A percentile compares a stretch with the other conserved stretches of the same genome.
Evolutionary conservation across 768 basidiomycete species (phyloP).

Genomic region (Rubroboletus pulcherrimus): DNA sequence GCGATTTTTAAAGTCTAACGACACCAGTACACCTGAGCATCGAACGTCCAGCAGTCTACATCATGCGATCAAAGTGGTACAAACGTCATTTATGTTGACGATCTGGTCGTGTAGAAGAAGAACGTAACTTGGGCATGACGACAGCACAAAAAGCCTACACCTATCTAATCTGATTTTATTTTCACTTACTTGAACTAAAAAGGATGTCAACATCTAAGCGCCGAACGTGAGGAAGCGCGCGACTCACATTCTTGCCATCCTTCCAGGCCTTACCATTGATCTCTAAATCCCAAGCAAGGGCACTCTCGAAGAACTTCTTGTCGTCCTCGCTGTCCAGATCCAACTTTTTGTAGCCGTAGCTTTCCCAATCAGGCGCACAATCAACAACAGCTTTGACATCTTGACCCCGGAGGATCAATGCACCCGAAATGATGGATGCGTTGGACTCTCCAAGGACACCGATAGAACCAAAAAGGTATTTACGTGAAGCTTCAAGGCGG

Average conservation of each 20-base stretch:
- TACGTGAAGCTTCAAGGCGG: slow-evolving; percentile 94
- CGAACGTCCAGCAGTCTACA: neutral
- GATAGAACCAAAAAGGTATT: slow-evolving; percentile 91
- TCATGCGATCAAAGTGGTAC: neutral
- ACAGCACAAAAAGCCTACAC: slow-evolving; percentile 22
- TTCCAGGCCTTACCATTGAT: slow-evolving; percentile 86
- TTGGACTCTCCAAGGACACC: slow-evolving; percentile 84
- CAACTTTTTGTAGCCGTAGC: slow-evolving; percentile 75
- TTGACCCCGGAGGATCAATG: slow-evolving; percentile 77
- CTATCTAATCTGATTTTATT: slow-evolving; percentile 16
- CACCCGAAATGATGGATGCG: slow-evolving; percentile 79
- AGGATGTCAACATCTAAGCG: neutral
- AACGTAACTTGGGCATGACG: slow-evolving; percentile 2
- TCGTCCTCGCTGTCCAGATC: slow-evolving; percentile 70
- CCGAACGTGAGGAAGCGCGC: neutral
- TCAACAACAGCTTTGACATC: slow-evolving; percentile 67
- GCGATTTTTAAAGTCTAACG: neutral
- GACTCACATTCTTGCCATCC: slow-evolving; percentile 85
- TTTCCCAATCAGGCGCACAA: slow-evolving; percentile 89
- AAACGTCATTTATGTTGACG: neutral
- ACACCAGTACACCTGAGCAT: neutral
- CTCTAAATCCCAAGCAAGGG: slow-evolving; percentile 91
- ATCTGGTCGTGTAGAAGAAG: neutral
- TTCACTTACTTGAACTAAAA: slow-evolving; percentile 22
- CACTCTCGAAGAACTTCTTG: slow-evolving; percentile 89